Evolutionary conservation across 805 yeast species (phyloP), one percentile per base, ranked within the genome.

Genomic region (Saccharomycopsis malanga): DNA sequence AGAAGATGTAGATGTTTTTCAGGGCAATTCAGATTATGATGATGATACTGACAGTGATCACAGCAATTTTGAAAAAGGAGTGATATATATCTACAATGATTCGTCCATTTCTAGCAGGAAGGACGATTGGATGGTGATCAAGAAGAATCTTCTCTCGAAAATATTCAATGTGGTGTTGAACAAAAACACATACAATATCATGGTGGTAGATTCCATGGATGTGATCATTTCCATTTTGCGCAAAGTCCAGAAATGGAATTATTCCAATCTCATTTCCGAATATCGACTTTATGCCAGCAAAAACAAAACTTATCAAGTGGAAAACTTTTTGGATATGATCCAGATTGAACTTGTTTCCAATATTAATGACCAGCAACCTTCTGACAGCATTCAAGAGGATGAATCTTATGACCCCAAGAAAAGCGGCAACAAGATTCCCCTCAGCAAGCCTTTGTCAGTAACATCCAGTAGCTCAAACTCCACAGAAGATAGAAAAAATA

Each of bases 211-310:
- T 59, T 76, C 83, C 34, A 81, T 89, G 4, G 81, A 83, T 49
- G 77, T 93, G 10, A 71, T 89, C 17, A 76, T 87, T 9, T 96
- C 97, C 0, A 69, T 89, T 2, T 65, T 93, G 29, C 70, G 98
- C 44, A 81, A 83, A 60, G 70, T 89, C 34, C 93, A 87, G 63
- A 83, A 83, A 64, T 91, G 97, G 98, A 82, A 80, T 56, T 83
- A 83, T 59, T 78, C 89, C 21, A 81, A 94, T 17, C 78, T 91
- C 4, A 74, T 88, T 20, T 83, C 82, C 56, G 98, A 91, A 61
- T 93, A 87, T 63, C 69, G 96, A 45, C 70, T 85, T 6, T 85
- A 79, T 62, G 71, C 86, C 18, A 84, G 87, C 25, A 77, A 76
- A 54, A 79, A 83, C 55, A 72, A 83, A 39, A 87, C 81, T 57